Evolutionary conservation across 2,329 filamentous ascomycete species (phyloP).

Genomic region (Fusarium papillatum): DNA sequence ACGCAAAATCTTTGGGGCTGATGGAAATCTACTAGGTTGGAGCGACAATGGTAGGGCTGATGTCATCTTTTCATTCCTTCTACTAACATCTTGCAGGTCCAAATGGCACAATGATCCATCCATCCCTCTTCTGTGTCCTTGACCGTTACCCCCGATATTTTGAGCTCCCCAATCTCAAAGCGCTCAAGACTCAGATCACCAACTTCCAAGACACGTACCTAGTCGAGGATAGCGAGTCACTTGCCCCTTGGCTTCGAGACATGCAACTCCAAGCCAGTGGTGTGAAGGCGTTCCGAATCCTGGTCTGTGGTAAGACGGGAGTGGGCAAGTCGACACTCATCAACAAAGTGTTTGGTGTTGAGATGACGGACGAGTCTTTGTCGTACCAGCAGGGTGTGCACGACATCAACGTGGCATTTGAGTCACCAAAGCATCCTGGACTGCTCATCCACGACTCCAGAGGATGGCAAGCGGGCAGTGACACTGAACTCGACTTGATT

Average conservation of each 20-base stretch:
- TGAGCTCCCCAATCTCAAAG: slow-evolving; percentile 33
- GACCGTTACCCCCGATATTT: slow-evolving; percentile 39
- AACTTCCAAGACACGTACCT: slow-evolving; percentile 37
- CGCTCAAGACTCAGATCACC: slow-evolving; percentile 34
- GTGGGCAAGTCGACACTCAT: slow-evolving; percentile 45
- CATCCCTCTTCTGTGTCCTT: slow-evolving; percentile 40
- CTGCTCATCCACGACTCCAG: slow-evolving; percentile 43
- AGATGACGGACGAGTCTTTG: slow-evolving; percentile 40
- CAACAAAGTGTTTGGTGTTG: slow-evolving; percentile 44
- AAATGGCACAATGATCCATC: slow-evolving; percentile 37
- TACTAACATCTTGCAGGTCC: slow-evolving; percentile 5
- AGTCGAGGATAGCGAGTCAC: background rate
- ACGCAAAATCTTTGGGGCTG: slow-evolving; percentile 30
- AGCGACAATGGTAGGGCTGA: slow-evolving; percentile 15
- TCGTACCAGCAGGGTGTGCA: slow-evolving; percentile 43
- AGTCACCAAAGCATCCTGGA: slow-evolving; percentile 41
- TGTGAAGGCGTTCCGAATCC: slow-evolving; percentile 42
- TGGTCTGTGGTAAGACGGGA: slow-evolving; percentile 43
- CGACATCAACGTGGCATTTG: slow-evolving; percentile 43
- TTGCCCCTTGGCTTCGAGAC: slow-evolving; percentile 40
- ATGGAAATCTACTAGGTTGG: slow-evolving; percentile 36
- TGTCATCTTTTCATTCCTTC: rapidly evolving
- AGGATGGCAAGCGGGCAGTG: slow-evolving; percentile 43
- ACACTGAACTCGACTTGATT: slow-evolving; percentile 40
- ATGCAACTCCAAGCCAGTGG: slow-evolving; percentile 41